Conservation (phyloP, 208 protist genomes). For the Leishmania turanica region DNA sequence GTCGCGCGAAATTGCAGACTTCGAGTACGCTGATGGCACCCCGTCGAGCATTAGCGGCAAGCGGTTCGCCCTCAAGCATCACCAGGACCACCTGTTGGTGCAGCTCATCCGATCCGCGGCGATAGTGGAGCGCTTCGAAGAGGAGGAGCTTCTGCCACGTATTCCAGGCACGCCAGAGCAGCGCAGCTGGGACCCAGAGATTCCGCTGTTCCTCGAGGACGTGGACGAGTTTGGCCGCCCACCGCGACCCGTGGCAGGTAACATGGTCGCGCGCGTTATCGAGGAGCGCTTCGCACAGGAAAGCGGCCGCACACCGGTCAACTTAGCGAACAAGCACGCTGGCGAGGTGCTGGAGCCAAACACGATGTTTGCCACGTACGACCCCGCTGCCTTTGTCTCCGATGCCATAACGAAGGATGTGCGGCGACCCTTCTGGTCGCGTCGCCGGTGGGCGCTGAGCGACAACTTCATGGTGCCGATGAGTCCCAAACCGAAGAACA, state of each 20-base stretch:
- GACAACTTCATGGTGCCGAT: constrained; percentile 87
- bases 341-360: constrained; percentile 76
- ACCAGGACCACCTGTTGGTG: constrained; percentile 87
- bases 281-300: constrained; percentile 57
- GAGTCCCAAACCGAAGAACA: constrained; percentile 87
- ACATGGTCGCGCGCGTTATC: constrained; percentile 46
- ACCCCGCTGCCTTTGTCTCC: constrained; percentile 75
- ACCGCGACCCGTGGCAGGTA: constrained; percentile 29
- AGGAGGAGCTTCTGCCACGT: constrained; percentile 63
- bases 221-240: constrained; percentile 76
- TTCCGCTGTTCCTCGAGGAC: constrained; percentile 89
- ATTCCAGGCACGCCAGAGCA: constrained; percentile 82
- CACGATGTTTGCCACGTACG: constrained; percentile 87
- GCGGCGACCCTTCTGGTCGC: constrained; percentile 76
- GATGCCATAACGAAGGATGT: constrained; percentile 41
- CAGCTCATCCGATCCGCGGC: constrained; percentile 87
- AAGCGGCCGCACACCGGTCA: constrained; percentile 40
- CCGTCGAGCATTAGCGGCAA: constrained; percentile 60
- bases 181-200: constrained; percentile 88
- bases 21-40: constrained; percentile 87
- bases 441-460: constrained; percentile 82
- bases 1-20: constrained; percentile 82
- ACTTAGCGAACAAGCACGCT: constrained; percentile 63
- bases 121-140: constrained; percentile 72
- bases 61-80: constrained; percentile 85